Percentiles rank a stretch among this genome's conserved stretches.
Conservation (phyloP, 2,329 filamentous ascomycete species). For the Colletotrichum sp. region DNA sequence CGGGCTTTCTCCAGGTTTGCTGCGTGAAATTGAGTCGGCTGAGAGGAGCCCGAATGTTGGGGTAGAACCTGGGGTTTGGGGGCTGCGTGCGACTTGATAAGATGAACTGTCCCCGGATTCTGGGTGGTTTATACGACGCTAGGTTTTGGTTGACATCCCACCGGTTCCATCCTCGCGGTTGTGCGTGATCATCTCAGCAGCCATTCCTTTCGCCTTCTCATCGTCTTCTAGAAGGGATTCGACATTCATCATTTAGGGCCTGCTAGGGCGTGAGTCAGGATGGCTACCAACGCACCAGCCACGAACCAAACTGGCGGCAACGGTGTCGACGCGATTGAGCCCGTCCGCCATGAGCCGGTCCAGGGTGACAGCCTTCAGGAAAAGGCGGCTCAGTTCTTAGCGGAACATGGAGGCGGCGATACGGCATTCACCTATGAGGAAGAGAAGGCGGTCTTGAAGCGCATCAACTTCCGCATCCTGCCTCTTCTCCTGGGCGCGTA, state of each 20-base stretch:
- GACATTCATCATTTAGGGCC: not conserved
- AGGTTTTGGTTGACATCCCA: not conserved
- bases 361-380: constrained; percentile 29
- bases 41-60: not conserved
- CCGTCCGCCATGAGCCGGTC: not conserved
- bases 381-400: constrained; percentile 51
- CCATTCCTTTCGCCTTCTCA: not conserved
- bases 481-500: constrained; percentile 59
- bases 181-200: not conserved
- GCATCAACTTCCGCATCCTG: constrained; percentile 56
- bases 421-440: constrained; percentile 52
- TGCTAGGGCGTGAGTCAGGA: not conserved
- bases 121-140: not conserved
- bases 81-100: not conserved
- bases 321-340: not conserved
- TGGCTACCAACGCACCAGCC: not conserved
- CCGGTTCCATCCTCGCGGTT: not conserved
- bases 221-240: not conserved
- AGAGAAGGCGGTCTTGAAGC: constrained; percentile 47
- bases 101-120: not conserved
- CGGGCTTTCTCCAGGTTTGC: not conserved
- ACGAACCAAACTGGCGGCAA: not conserved
- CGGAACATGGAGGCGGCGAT: constrained; percentile 39
- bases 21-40: not conserved
- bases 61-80: not conserved